phyloP scores from a whole-genome alignment of 164 flowering plant species.

The Euptelea pleiosperma region DNA sequence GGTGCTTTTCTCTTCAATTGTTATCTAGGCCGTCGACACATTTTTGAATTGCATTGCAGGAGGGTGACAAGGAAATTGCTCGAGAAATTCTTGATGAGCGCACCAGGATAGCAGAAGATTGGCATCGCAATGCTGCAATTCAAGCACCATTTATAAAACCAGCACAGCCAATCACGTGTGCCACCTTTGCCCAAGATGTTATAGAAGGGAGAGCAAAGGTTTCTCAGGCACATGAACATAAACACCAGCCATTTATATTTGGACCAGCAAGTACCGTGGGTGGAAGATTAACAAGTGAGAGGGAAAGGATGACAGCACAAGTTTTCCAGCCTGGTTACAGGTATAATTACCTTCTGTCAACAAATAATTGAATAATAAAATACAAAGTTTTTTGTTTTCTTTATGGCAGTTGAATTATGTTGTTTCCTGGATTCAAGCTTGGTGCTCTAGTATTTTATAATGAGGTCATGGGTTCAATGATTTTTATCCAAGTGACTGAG shows the following conservation, averaged over 20 bases:
- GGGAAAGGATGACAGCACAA: slow-evolving; percentile 87
- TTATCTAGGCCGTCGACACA: neutral
- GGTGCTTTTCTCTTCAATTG: neutral
- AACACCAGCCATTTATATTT: slow-evolving; percentile 79
- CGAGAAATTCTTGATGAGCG: slow-evolving; percentile 74
- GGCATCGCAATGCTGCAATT: slow-evolving; percentile 80
- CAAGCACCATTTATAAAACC: slow-evolving; percentile 64
- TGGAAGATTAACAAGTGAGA: slow-evolving; percentile 63
- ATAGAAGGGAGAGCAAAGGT: slow-evolving; percentile 86
- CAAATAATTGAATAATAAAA: neutral
- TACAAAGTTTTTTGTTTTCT: too few relatives aligned
- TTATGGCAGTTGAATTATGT: too few relatives aligned
- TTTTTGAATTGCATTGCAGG: slow-evolving; percentile 38
- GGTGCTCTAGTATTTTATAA: too few relatives aligned
- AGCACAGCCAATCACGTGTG: slow-evolving; percentile 89
- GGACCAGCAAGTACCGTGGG: slow-evolving; percentile 89
- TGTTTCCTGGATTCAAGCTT: too few relatives aligned
- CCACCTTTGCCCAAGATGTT: slow-evolving; percentile 98
- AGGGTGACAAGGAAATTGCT: slow-evolving; percentile 55
- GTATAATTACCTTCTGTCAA: slow-evolving; percentile 27
- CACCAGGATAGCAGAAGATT: slow-evolving; percentile 63
- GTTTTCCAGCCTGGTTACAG: slow-evolving; percentile 90
- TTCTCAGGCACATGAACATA: slow-evolving; percentile 80
- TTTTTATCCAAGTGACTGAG: too few relatives aligned
- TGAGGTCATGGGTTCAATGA: too few relatives aligned